Evolutionary conservation across 2,329 filamentous ascomycete species (phyloP), one percentile per base, ranked within the genome.

Genomic region (Ascochyta lentis): DNA sequence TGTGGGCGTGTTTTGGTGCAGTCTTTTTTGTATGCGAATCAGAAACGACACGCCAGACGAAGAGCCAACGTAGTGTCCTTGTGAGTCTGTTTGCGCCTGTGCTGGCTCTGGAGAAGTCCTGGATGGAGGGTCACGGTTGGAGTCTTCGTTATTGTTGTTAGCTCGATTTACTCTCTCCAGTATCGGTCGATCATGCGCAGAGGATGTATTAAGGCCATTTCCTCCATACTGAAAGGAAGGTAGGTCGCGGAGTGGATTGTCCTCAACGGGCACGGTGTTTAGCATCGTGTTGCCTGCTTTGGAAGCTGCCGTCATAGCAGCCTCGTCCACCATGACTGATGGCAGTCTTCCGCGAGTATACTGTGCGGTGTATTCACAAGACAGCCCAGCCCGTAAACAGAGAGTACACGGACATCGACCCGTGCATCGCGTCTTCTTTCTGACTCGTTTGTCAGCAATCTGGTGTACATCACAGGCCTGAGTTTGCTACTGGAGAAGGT

Each of bases 21-120:
- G 75, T 5, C 78, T 73, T 56, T 79, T 80, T 66, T 83, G 82
- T 1, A 83, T 79, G 8, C 82, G 73, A 0, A 81, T 74, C 10
- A 84, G 69, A 51, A 84, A 84, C 0, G 79, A 80, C 0, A 78
- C 78, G 0, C 79, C 80, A 1, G 78, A 81, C 0, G 80, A 75
- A 4, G 80, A 78, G 0, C 80, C 80, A 24, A 82, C 76, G 57
- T 80, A 81, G 55, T 82, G 73, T 63, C 78, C 80, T 69, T 82
- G 78, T 16, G 71, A 72, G 51, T 81, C 80, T 19, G 74, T 79
- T 56, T 80, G 65, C 12, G 54, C 66, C 12, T 59, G 76, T 6
- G 74, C 66, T 2, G 79, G 79, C 54, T 81, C 79, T n/a, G 79
- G 79, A 3, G 79, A 81, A 12, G 72, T 74, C 34, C 74, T 71